phyloP scores from a whole-genome alignment of 2,329 filamentous ascomycete genomes.

The Podosphaera fusca region DNA sequence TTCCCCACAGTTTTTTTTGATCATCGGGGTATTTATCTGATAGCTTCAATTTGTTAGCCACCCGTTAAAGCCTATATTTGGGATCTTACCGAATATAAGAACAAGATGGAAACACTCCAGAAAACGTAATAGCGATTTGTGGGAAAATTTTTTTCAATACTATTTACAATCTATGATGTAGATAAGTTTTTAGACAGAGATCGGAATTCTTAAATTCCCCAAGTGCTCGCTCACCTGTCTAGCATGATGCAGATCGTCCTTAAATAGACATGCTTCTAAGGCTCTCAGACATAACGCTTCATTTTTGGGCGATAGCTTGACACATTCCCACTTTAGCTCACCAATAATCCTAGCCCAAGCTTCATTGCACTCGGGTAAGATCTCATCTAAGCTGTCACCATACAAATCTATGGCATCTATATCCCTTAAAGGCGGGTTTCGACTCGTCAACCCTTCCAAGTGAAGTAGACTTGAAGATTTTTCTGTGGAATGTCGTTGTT shows the following conservation, averaged over 20 bases:
- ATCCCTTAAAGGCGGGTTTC: conserved; percentile 9
- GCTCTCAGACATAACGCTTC: conserved; percentile 12
- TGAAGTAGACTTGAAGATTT: conserved; percentile 11
- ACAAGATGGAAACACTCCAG: conserved; percentile 16
- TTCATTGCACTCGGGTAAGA: conserved; percentile 8
- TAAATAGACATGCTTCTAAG: conserved; percentile 14
- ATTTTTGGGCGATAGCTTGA: conserved; percentile 14
- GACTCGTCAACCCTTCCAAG: conserved; percentile 11
- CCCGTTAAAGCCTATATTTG: not conserved
- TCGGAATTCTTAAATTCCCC: not conserved
- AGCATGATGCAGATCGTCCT: conserved; percentile 15
- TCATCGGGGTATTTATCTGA: conserved; percentile 9
- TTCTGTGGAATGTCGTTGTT: conserved; percentile 10
- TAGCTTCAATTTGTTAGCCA: conserved; percentile 7
- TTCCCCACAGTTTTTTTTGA: conserved; percentile 13
- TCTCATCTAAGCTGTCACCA: conserved; percentile 11
- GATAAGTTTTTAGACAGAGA: not conserved
- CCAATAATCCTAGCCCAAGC: conserved; percentile 14
- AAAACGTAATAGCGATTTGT: conserved; percentile 15
- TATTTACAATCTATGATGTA: conserved; percentile 14
- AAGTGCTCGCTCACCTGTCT: conserved; percentile 10
- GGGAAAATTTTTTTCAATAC: conserved; percentile 15
- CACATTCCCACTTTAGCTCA: conserved; percentile 12
- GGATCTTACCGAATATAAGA: conserved; percentile 13
- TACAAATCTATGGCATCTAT: conserved; percentile 14